Conservation (phyloP, 768 basidiomycete genomes). For the Kwoniella heveanensis region DNA sequence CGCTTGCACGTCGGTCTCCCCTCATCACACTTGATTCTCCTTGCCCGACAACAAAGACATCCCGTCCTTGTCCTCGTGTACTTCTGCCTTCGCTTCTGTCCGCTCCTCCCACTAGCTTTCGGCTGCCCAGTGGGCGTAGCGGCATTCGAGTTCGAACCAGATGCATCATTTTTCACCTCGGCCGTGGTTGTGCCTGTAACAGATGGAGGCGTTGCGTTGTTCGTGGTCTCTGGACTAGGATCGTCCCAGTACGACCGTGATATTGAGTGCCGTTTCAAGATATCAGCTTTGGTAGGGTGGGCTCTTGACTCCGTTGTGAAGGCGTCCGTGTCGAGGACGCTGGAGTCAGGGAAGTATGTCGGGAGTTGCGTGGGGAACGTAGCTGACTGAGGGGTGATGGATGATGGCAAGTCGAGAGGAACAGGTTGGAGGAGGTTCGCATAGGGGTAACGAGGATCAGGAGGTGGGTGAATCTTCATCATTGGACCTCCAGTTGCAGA, state of each 20-base stretch:
- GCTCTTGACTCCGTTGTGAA: constrained; percentile 1
- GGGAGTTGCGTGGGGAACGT: not conserved
- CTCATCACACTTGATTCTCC: constrained; percentile 98
- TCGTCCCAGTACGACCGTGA: constrained; percentile 26
- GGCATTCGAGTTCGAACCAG: constrained; percentile 2
- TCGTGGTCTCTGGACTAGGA: constrained; percentile 1
- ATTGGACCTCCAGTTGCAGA: not conserved
- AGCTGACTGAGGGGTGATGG: constrained; percentile 5
- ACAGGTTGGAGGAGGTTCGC: constrained; percentile 16
- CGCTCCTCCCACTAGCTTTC: constrained; percentile 19
- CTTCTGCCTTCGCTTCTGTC: constrained; percentile 63
- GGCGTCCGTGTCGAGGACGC: not conserved
- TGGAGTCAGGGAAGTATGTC: constrained; percentile 5
- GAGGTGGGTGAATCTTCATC: constrained; percentile 16
- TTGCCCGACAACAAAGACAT: constrained; percentile 87
- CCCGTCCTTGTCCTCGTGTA: constrained; percentile 93
- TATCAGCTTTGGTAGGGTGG: constrained; percentile 20
- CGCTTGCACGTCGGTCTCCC: constrained; percentile 82
- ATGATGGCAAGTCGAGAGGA: constrained; percentile 5
- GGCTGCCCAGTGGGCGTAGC: not conserved
- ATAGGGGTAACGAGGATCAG: constrained; percentile 25
- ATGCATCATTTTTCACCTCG: not conserved
- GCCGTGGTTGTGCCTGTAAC: not conserved
- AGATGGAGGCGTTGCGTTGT: not conserved
- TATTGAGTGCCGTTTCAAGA: constrained; percentile 15